Evolutionary conservation across 768 basidiomycete species (phyloP), one percentile per base, ranked within the genome.

Genomic region (Amanita pallidorosea): DNA sequence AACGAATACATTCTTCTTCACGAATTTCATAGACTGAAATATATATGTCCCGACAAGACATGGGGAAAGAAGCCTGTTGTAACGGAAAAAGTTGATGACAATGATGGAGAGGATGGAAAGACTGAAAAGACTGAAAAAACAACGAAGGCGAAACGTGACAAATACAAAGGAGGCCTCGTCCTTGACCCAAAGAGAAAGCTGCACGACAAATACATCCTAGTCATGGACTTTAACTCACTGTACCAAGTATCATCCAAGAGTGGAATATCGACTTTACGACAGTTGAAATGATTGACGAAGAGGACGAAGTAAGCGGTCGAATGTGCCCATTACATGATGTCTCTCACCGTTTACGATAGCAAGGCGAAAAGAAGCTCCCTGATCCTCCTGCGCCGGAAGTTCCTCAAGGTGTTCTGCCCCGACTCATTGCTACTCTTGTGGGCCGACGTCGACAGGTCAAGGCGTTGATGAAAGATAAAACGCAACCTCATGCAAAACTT

Each of bases 211-310:
- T 96, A 76, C 62, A 88, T 98, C 66, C 76, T 99, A 15, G 96
- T 99, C 66, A 99, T 99, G 96, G 96, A 99, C 66, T 99, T 98
- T 82, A 99, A 99, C 67, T 96, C 93, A 54, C 74, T 99, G 51
- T 99, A 99, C 63, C 96, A 5, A 93, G 89, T 64, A 99, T 99
- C 71, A 99, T 99, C 44, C 96, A 98, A 61, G 96, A 99, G 72
- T 99, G 89, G 63, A 98, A 99, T 64, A 98, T 99, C 57, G 96
- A 98, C 67, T 98, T 98, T 60, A 98, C 96, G 8, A 99, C 96
- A 0, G 84, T 98, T 17, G 87, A 90, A 41, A 77, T 78, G 8
- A 27, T 38, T 49, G 71, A 76, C 7, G 80, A 80, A 22, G 80
- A 76, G 58, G 79, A 79, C 60, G 86, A 72, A 65, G 72, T 71